Evolutionary conservation across 345 rosid species (phyloP).

Genomic region (Linum trigynum): DNA sequence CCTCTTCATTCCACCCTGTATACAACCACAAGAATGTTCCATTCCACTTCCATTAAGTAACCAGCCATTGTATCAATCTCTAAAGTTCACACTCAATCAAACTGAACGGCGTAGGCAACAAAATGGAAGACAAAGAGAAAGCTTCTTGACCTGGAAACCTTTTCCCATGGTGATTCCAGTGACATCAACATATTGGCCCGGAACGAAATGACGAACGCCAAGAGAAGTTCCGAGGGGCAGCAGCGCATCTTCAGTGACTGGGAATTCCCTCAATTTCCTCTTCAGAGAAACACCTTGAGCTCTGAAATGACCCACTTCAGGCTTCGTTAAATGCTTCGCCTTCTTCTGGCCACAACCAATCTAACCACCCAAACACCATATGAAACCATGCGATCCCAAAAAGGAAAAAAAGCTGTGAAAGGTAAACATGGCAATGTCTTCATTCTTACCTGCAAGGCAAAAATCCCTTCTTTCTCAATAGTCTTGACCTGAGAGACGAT

Average conservation of each 20-base stretch:
- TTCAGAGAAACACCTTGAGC: conserved; percentile 87
- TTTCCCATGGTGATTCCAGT: conserved; percentile 85
- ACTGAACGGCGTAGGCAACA: not conserved
- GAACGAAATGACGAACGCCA: conserved; percentile 83
- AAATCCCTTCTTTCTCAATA: conserved; percentile 77
- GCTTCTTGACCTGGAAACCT: conserved; percentile 68
- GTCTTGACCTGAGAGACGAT: conserved; percentile 93
- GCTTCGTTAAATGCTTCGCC: conserved; percentile 79
- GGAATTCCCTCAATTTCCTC: conserved; percentile 90
- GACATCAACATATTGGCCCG: conserved; percentile 79
- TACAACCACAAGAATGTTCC: conserved; percentile 8
- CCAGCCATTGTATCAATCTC: not conserved
- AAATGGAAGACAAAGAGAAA: not conserved
- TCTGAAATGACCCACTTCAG: conserved; percentile 95
- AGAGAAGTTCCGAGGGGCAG: conserved; percentile 73
- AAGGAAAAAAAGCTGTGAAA: no score
- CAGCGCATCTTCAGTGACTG: conserved; percentile 87
- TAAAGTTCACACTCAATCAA: no score
- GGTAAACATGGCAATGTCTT: no score
- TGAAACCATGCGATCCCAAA: not conserved
- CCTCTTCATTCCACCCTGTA: conserved; percentile 88
- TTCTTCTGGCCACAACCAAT: conserved; percentile 94
- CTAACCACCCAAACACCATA: conserved; percentile 44
- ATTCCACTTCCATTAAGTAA: not conserved
- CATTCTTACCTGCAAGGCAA: conserved; percentile 61